phyloP scores from a whole-genome alignment of 495 filamentous ascomycete genomes.

The Mytilinidion resinicola region DNA sequence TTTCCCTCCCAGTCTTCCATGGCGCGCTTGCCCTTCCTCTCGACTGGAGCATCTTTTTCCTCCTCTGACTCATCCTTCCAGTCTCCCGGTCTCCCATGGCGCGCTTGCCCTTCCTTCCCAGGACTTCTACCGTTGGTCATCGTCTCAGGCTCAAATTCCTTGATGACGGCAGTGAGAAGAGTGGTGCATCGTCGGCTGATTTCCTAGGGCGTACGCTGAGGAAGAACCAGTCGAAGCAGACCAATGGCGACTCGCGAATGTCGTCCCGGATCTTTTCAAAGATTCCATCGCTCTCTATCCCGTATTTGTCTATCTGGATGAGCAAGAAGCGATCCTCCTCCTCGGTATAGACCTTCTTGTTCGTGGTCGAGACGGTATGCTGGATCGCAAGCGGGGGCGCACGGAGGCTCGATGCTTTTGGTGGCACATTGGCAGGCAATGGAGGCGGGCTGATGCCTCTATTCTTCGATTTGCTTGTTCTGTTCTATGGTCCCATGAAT shows the following conservation, averaged over 20 bases:
- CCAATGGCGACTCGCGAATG: constrained; percentile 87
- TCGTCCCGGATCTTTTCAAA: constrained; percentile 40
- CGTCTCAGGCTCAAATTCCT: constrained; percentile 74
- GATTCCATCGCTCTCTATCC: constrained; percentile 48
- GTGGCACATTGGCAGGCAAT: too few species aligned
- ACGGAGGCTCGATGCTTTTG: too few species aligned
- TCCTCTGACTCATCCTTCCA: constrained; percentile 58
- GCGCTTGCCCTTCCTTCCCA: constrained; percentile 52
- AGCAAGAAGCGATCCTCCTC: constrained; percentile 95
- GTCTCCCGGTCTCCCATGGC: constrained; percentile 69
- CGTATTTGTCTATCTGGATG: constrained; percentile 83
- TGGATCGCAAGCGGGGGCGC: too few species aligned
- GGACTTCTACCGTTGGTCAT: constrained; percentile 29
- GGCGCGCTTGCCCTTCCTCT: too few species aligned
- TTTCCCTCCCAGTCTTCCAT: too few species aligned
- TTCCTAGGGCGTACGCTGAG: constrained; percentile 86
- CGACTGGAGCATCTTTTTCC: constrained; percentile 65
- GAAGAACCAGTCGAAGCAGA: constrained; percentile 99
- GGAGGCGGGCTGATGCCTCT: too few species aligned
- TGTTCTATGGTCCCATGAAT: too few species aligned
- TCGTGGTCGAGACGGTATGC: constrained; percentile 96
- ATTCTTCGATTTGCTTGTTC: too few species aligned
- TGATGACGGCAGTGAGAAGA: constrained; percentile 81
- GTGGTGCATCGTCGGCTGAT: constrained; percentile 88
- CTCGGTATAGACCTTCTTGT: constrained; percentile 99